These are phyloP conservation scores for Phenoliferia sp. DNA, from an alignment of 1,284 basidiomycete genomes.

Conservation along the genomic window DNA sequence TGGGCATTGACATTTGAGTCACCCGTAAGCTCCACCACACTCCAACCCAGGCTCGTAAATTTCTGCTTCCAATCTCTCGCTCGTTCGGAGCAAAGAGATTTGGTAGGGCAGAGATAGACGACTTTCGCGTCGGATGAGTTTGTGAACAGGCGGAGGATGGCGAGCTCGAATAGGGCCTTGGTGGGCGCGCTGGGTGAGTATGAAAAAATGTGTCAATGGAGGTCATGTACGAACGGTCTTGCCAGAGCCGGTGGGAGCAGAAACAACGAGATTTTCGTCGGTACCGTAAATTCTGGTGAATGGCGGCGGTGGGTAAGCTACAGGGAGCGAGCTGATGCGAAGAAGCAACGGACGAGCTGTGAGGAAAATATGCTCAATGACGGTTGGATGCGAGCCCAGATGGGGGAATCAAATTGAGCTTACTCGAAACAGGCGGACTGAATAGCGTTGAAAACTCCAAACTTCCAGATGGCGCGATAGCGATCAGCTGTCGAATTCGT, in stretches of 20 bases:
- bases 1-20: slow-evolving; percentile 63
- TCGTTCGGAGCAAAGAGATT: slow-evolving; percentile 70
- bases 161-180: slow-evolving; percentile 77
- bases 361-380: no score
- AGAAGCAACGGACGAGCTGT: no score
- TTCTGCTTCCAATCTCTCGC: slow-evolving; percentile 77
- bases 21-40: slow-evolving; percentile 85
- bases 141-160: slow-evolving; percentile 71
- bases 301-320: no score
- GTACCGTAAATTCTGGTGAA: slow-evolving; percentile 50
- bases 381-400: no score
- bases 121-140: slow-evolving; percentile 55
- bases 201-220: slow-evolving; percentile 64
- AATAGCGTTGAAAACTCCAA: slow-evolving; percentile 81
- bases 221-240: slow-evolving; percentile 56
- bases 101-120: slow-evolving; percentile 71
- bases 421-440: slow-evolving; percentile 81
- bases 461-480: slow-evolving; percentile 75
- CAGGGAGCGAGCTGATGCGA: no score
- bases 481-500: slow-evolving; percentile 59
- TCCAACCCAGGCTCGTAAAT: slow-evolving; percentile 54
- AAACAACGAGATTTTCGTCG: slow-evolving; percentile 65
- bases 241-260: slow-evolving; percentile 86
- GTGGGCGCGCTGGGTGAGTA: not conserved
- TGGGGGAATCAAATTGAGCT: slow-evolving; percentile 37